Evolutionary conservation across 768 basidiomycete genomes (phyloP).

Genomic region (Tricholoma flavovirens): DNA sequence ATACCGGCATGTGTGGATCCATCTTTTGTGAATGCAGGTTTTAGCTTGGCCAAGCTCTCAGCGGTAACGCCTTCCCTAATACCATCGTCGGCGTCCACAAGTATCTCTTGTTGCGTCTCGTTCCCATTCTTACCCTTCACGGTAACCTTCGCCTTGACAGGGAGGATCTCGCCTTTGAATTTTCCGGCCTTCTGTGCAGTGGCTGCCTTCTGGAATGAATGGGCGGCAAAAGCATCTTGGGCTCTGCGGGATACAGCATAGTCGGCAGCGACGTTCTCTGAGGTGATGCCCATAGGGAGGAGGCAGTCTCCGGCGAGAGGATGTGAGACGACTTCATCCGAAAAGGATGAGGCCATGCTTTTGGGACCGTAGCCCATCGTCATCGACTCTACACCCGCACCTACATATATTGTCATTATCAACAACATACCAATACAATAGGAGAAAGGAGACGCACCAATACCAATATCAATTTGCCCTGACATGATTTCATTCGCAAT

Average conservation of each 20-base stretch:
- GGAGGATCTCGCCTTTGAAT: conserved; percentile 81
- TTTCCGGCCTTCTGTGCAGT: conserved; percentile 74
- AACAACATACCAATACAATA: not conserved
- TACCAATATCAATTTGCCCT: conserved; percentile 86
- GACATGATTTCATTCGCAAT: conserved; percentile 75
- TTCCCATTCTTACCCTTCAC: conserved; percentile 52
- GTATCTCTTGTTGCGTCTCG: conserved; percentile 55
- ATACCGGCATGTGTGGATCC: conserved; percentile 63
- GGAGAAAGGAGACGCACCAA: conserved; percentile 46
- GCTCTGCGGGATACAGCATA: conserved; percentile 64
- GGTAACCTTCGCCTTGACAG: conserved; percentile 57
- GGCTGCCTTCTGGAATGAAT: conserved; percentile 81
- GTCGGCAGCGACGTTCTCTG: conserved; percentile 85
- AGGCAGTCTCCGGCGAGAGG: conserved; percentile 76
- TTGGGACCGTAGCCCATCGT: conserved; percentile 63
- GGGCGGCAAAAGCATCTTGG: conserved; percentile 85
- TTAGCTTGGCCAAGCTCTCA: conserved; percentile 73
- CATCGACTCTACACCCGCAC: conserved; percentile 90
- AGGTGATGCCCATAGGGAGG: conserved; percentile 89
- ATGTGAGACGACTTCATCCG: conserved; percentile 59
- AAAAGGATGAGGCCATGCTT: conserved; percentile 48
- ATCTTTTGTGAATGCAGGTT: conserved; percentile 76
- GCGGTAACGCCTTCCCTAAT: conserved; percentile 80
- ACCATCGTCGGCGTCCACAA: conserved; percentile 81
- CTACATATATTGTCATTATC: conserved; percentile 28